Evolutionary conservation across 768 basidiomycete genomes (phyloP).

Genomic region (Obba rivulosa): DNA sequence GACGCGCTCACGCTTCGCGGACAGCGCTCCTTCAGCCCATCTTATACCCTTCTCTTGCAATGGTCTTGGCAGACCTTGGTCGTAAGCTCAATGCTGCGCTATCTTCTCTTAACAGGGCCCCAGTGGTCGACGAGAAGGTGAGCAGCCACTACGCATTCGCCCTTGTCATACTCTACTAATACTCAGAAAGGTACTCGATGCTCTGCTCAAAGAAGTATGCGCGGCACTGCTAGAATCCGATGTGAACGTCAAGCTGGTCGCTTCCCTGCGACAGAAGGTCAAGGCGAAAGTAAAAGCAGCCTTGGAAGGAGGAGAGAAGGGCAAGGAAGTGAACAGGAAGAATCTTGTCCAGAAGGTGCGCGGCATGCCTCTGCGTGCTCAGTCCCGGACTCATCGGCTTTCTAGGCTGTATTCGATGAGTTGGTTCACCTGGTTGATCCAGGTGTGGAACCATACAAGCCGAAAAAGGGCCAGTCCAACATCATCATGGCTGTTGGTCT

Average conservation of each 20-base stretch:
- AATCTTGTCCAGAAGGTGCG: conserved; percentile 87
- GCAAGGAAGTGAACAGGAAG: conserved; percentile 78
- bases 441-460: conserved; percentile 92
- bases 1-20: conserved; percentile 2
- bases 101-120: conserved; percentile 78
- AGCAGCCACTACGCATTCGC: conserved; percentile 12
- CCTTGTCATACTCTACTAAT: not conserved
- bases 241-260: conserved; percentile 96
- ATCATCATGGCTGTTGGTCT: conserved; percentile 98
- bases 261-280: conserved; percentile 81
- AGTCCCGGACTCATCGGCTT: not conserved
- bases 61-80: conserved; percentile 97
- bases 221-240: conserved; percentile 93
- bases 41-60: conserved; percentile 30
- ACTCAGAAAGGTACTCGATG: conserved; percentile 75
- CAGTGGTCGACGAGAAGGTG: conserved; percentile 91
- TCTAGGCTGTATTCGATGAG: conserved; percentile 92
- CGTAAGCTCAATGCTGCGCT: conserved; percentile 91
- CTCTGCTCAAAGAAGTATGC: conserved; percentile 91
- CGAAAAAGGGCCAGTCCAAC: conserved; percentile 90
- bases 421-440: conserved; percentile 94
- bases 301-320: conserved; percentile 66
- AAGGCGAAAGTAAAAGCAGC: conserved; percentile 84
- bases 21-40: not conserved
- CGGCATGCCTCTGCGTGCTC: not conserved